A percentile compares a stretch with the other conserved stretches of the same genome.
Evolutionary conservation across 2,329 filamentous ascomycete genomes (phyloP).

Genomic region (Neofusicoccum sp.): DNA sequence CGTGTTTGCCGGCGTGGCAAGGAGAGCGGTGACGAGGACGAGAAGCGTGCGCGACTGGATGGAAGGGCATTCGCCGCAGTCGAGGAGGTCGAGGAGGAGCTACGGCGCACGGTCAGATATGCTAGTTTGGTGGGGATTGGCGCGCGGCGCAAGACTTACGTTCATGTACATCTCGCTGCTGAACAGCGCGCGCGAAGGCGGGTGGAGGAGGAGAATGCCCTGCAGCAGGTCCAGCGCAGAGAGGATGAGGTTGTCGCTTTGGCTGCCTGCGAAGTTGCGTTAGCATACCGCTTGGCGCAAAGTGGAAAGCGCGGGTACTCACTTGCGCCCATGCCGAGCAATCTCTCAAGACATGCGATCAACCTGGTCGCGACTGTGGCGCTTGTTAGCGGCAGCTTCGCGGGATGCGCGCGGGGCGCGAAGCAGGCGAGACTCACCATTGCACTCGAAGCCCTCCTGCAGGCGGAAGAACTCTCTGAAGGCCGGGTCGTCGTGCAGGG

Average conservation of each 20-base stretch:
- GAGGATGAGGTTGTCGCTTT: conserved; percentile 85
- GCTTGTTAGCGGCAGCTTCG: not conserved
- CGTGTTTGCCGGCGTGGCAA: conserved; percentile 83
- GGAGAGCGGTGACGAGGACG: conserved; percentile 82
- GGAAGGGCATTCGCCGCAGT: conserved; percentile 82
- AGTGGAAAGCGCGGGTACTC: conserved; percentile 25
- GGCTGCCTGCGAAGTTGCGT: conserved; percentile 54
- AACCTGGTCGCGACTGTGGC: conserved; percentile 72
- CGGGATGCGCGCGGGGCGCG: not conserved
- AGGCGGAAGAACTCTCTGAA: conserved; percentile 96
- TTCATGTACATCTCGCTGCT: conserved; percentile 93
- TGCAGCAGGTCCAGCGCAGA: conserved; percentile 86
- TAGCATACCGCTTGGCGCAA: not conserved
- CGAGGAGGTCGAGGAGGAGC: conserved; percentile 90
- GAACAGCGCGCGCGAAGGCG: conserved; percentile 84
- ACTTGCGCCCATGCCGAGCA: conserved; percentile 73
- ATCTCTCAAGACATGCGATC: conserved; percentile 78
- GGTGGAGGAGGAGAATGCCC: conserved; percentile 82
- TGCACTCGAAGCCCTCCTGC: conserved; percentile 97
- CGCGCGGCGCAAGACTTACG: conserved; percentile 45
- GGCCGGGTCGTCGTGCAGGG: conserved; percentile 77
- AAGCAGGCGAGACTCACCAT: conserved; percentile 52
- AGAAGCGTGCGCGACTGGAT: conserved; percentile 89
- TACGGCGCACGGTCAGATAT: conserved; percentile 30
- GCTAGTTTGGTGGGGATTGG: not conserved